phyloP scores from a whole-genome alignment of 129 eudicot genomes.

The Helichrysum umbraculigerum region DNA sequence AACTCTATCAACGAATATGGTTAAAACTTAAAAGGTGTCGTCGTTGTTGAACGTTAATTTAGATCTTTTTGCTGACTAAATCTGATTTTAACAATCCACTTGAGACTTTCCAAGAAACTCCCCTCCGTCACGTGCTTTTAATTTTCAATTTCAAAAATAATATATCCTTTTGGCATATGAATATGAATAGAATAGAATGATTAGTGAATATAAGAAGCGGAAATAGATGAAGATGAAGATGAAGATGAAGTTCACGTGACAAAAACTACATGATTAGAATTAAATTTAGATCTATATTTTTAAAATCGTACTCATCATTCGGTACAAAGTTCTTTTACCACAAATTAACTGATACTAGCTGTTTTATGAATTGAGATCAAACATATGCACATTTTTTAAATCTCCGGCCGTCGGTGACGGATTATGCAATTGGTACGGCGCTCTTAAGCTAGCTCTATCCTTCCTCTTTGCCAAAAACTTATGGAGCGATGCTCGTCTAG shows the following conservation, averaged over 20 bases:
- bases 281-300: too few relatives aligned
- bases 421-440: constrained; percentile 36
- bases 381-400: constrained; percentile 23
- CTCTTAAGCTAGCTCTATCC: constrained; percentile 48
- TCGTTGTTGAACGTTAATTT: neutral
- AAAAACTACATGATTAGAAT: too few relatives aligned
- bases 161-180: too few relatives aligned
- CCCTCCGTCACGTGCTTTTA: neutral
- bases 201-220: too few relatives aligned
- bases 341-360: neutral
- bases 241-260: too few relatives aligned
- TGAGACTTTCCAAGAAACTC: neutral
- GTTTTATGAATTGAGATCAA: constrained; percentile 47
- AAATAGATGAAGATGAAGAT: too few relatives aligned
- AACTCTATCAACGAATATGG: too few relatives aligned
- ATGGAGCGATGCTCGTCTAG: constrained; percentile 62
- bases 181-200: too few relatives aligned
- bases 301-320: too few relatives aligned
- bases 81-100: neutral
- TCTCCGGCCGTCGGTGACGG: constrained; percentile 15
- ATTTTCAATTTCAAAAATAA: neutral
- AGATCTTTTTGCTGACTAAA: neutral
- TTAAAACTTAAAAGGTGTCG: neutral
- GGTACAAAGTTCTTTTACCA: neutral
- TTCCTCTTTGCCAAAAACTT: constrained; percentile 70